Base-by-base conservation (phyloP, 1,284 basidiomycete genomes). In the Ustilago curta region DNA sequence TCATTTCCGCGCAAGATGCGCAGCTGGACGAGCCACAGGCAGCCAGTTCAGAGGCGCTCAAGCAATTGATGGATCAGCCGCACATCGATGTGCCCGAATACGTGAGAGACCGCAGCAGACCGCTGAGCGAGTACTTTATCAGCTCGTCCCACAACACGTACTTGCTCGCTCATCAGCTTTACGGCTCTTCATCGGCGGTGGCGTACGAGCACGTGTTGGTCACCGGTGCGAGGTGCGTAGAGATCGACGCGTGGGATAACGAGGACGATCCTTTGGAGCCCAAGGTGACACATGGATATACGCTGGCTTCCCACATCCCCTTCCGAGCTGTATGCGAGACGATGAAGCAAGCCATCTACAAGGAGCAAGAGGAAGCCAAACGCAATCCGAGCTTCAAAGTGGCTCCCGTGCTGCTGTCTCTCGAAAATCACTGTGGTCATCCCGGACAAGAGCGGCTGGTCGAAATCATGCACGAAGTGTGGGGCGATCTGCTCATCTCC, bases 211-310 rank as follows among this genome's bases (percentile, higher is more conserved):
- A 90, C 66, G 89, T 90, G 43, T 84, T 91, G 16, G 84, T 85
- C 27, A 87, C 88, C 5, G 87, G 88, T 48, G 89, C 87, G 5
- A 87, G 89, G 39, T 91, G 90, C 77, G 89, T 91, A 84, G 90
- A 91, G 81, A 90, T 91, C 61, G 90, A 91, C 75, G 90, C 90
- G 16, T 91, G 90, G 90, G 87, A 89, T 12, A 66, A 76, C 16
- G 79, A 81, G 0, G 54, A 72, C 23, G 87, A 88, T 5, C 85
- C 86, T 2, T 85, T 87, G 47, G 89, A 88, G 12, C 87, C 88
- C 27, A 86, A 90, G 56, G 90, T 90, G 35, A 91, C 89, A 0
- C 90, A 91, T 73, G 78, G 77, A 1, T 77, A 75, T 39, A 76
- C 70, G 16, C 45, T 76, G 12, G 75, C 73, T 40, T 64, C 74